phyloP scores from a whole-genome alignment of 2,329 filamentous ascomycete species.

The Elsinoe batatas region DNA sequence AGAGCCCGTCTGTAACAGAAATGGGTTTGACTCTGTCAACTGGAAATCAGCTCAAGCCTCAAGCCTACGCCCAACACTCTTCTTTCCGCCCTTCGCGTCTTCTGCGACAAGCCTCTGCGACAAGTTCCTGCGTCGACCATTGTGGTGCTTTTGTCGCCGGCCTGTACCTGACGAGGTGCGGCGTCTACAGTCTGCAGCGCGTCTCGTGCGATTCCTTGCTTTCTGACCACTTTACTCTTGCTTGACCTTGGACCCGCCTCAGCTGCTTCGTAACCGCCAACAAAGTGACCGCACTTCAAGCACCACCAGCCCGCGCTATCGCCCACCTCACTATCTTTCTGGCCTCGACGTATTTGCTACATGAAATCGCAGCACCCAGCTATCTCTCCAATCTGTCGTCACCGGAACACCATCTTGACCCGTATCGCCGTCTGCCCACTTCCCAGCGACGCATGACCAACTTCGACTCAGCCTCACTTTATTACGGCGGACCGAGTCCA shows the following conservation, averaged over 20 bases:
- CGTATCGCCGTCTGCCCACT: background rate
- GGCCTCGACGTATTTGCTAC: background rate
- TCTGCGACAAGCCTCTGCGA: background rate
- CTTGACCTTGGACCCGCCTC: background rate
- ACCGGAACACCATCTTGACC: background rate
- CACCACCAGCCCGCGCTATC: background rate
- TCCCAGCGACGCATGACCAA: conserved; percentile 10
- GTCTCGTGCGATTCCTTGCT: conserved; percentile 4
- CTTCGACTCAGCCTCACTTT: conserved; percentile 10
- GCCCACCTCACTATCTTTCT: background rate
- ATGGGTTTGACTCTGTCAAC: conserved; percentile 1
- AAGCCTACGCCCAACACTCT: conserved; percentile 9
- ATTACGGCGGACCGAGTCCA: conserved; percentile 10
- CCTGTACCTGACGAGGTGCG: background rate
- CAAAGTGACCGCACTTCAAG: conserved; percentile 1
- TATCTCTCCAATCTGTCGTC: background rate
- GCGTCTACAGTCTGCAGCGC: background rate
- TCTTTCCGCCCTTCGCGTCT: background rate
- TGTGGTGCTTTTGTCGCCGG: background rate
- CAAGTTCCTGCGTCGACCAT: too few species aligned
- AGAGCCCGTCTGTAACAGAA: too few species aligned
- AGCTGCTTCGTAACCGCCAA: conserved; percentile 5
- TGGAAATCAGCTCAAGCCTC: conserved; percentile 4
- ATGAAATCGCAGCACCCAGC: background rate
- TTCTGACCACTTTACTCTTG: background rate